Conservation (phyloP, 441 rosid genomes). For the Theobroma grandiflorum region DNA sequence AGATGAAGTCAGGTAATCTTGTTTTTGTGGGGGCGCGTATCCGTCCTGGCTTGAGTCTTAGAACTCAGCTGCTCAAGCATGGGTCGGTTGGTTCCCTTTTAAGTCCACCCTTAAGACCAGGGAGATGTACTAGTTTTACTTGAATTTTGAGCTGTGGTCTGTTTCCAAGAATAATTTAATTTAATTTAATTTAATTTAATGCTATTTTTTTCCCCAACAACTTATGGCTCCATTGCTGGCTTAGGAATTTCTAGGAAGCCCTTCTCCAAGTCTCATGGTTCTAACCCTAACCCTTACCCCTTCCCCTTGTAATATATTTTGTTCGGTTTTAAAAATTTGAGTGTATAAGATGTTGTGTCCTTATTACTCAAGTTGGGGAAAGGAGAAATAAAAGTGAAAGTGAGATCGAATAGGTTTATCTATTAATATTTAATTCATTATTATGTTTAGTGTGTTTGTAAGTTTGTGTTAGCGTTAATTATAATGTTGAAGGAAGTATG, state of each 20-base stretch:
- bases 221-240: too few relatives aligned
- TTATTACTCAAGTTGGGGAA: conserved; percentile 3
- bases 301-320: not conserved
- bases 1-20: conserved; percentile 46
- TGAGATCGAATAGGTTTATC: not conserved
- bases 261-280: too few relatives aligned
- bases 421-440: not conserved
- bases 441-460: not conserved
- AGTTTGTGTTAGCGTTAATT: conserved; percentile 5
- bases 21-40: conserved; percentile 31
- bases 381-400: not conserved
- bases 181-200: not conserved
- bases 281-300: too few relatives aligned
- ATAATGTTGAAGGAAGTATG: not conserved
- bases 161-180: not conserved
- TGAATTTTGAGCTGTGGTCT: not conserved
- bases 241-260: too few relatives aligned
- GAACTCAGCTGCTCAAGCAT: conserved; percentile 19
- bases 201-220: too few relatives aligned
- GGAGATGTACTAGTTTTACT: not conserved
- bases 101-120: conserved; percentile 25
- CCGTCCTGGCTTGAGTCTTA: not conserved
- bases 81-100: conserved; percentile 14
- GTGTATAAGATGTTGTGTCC: conserved; percentile 16
- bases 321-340: not conserved